phyloP scores from a whole-genome alignment of 1,284 basidiomycete genomes.

The Malassezia vespertilionis region DNA sequence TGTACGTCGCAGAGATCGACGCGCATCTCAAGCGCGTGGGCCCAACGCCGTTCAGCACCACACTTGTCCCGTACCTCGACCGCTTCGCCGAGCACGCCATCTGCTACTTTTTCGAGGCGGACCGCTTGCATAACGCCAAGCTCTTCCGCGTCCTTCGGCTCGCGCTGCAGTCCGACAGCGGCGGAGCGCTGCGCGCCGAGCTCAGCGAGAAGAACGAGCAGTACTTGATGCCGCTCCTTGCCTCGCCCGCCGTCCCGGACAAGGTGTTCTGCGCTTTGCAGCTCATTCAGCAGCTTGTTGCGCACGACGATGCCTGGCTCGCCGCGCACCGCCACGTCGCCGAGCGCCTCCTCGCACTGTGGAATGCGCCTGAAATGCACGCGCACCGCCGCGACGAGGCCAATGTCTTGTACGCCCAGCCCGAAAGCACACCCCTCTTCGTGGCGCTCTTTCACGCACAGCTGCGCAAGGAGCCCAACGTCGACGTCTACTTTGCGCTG shows the following conservation, averaged over 20 bases:
- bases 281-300: conserved; percentile 65
- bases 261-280: conserved; percentile 52
- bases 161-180: conserved; percentile 31
- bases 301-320: conserved; percentile 63
- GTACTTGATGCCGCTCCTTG: conserved; percentile 32
- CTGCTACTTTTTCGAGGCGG: conserved; percentile 62
- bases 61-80: conserved; percentile 79
- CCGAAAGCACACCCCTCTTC: conserved; percentile 57
- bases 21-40: conserved; percentile 77
- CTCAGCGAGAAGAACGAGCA: conserved; percentile 23
- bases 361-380: conserved; percentile 37
- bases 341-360: conserved; percentile 44
- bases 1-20: conserved; percentile 85
- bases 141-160: conserved; percentile 37
- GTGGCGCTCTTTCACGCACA: conserved; percentile 50
- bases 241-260: conserved; percentile 20
- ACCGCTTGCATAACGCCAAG: conserved; percentile 56
- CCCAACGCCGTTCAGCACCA: conserved; percentile 84
- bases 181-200: conserved; percentile 31
- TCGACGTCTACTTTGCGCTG: conserved; percentile 81
- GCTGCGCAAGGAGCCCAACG: conserved; percentile 58
- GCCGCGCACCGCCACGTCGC: conserved; percentile 41
- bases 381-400: conserved; percentile 30
- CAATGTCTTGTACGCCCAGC: conserved; percentile 20
- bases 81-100: conserved; percentile 76